Conservation (phyloP, 345 rosid species). For the Hirschfeldia incana region DNA sequence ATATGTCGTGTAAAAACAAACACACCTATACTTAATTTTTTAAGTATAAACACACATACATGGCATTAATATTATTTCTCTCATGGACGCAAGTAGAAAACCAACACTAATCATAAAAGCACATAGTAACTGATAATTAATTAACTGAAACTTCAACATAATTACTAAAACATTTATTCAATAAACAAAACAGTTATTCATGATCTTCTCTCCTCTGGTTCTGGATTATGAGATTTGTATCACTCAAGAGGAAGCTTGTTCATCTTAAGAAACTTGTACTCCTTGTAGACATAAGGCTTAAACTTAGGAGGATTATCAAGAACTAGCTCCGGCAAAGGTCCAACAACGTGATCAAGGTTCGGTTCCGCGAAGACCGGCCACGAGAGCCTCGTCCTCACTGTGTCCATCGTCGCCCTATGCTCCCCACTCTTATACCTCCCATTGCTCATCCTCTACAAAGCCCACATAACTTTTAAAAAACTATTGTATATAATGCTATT, state of each 20-base stretch:
- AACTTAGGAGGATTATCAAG: conserved; percentile 45
- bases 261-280: background rate
- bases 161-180: too few relatives aligned
- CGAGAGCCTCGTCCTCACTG: conserved; percentile 68
- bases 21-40: too few relatives aligned
- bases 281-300: conserved; percentile 38
- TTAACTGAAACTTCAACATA: background rate
- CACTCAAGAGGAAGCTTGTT: conserved; percentile 37
- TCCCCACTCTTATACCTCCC: conserved; percentile 56
- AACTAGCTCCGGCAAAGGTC: conserved; percentile 57
- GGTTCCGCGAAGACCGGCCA: conserved; percentile 87
- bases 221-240: background rate
- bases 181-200: too few relatives aligned
- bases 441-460: conserved; percentile 61
- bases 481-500: background rate
- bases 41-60: too few relatives aligned
- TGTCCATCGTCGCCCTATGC: conserved; percentile 58
- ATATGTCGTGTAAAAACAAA: too few relatives aligned
- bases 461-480: background rate
- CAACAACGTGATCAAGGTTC: conserved; percentile 50
- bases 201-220: too few relatives aligned
- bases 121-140: background rate
- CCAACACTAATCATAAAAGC: background rate
- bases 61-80: background rate
- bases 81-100: too few relatives aligned